Conservation (phyloP, 805 yeast species). For the Dipodascopsis uninucleata region DNA sequence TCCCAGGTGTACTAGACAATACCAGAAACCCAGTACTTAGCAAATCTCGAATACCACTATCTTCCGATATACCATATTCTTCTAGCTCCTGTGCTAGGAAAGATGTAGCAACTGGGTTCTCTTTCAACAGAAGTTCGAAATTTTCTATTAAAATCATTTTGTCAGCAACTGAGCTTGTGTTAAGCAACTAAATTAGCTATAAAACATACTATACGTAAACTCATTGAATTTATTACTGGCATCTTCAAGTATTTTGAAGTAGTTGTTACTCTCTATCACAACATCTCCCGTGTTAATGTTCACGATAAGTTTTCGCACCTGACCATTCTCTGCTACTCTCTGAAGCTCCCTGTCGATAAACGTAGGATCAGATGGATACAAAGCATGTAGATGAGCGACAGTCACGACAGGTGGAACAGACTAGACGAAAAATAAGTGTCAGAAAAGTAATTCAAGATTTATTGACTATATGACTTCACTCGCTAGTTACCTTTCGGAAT, state of each 20-base stretch:
- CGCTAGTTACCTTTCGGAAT: conserved; percentile 28
- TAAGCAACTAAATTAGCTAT: no score
- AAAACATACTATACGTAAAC: no score
- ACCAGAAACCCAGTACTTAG: conserved; percentile 38
- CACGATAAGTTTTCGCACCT: conserved; percentile 32
- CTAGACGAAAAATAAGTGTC: not conserved
- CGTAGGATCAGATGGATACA: conserved; percentile 38
- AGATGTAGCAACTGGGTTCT: conserved; percentile 32
- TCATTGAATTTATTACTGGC: no score
- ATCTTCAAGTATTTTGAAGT: conserved; percentile 22
- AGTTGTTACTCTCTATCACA: conserved; percentile 31
- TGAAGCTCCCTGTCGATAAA: conserved; percentile 37
- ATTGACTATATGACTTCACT: no score
- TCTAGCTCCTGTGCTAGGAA: conserved; percentile 31
- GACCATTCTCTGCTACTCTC: conserved; percentile 28
- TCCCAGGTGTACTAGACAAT: conserved; percentile 35
- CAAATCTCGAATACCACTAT: conserved; percentile 22
- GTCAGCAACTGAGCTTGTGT: no score
- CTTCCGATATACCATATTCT: conserved; percentile 22
- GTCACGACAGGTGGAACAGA: conserved; percentile 36
- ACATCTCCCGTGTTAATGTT: conserved; percentile 36
- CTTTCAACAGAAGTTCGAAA: conserved; percentile 30
- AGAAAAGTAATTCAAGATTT: not conserved
- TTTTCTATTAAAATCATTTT: conserved; percentile 5
- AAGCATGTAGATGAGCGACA: conserved; percentile 37